Evolutionary conservation across 2,329 filamentous ascomycete genomes (phyloP), one percentile per base, ranked within the genome.

Genomic region (Microcyclospora tardicrescens): DNA sequence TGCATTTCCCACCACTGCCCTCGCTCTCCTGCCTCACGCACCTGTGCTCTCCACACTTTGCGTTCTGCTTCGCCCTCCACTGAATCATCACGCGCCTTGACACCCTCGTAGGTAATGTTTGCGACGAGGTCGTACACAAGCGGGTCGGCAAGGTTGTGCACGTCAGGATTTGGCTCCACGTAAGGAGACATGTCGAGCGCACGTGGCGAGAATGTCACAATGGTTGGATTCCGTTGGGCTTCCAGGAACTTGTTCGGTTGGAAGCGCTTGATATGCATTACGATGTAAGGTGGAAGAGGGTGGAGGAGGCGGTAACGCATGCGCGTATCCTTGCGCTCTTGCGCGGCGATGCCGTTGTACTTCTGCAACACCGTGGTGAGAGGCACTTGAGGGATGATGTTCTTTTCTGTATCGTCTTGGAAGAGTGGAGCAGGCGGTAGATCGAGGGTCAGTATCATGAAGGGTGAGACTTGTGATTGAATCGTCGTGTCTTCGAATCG

Each of bases 201-300:
- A 56, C 80, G 73, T 4, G 84, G 81, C 47, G 89, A 84, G 61
- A 96, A 98, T 0, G 89, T 96, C 46, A 98, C 91, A 54, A 98
- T 98, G 9, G 91, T 98, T 1, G 89, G 91, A 60, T 98, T 98
- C 36, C 91, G 82, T 37, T 60, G 56, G 64, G 96, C 89, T 2
- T 81, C 76, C 14, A 98, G 84, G 56, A 98, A 98, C 60, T 95
- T 94, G 68, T 98, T 98, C 49, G 82, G 79, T 50, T 80, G 84
- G 71, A 98, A 98, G 51, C 91, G 85, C 67, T 96, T 96, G 66
- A 96, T 80, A 66, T 98, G 89, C 65, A 98, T 85, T 38, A 91
- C 69, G 13, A 98, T 75, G 57, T 81, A 96, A 0, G 87, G 89
- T 1, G 91, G 91, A 0, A 98, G 71, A 0, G 91, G 91, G 54